Evolutionary conservation across 768 basidiomycete species (phyloP).

Genomic region (Boletus rex-veris): DNA sequence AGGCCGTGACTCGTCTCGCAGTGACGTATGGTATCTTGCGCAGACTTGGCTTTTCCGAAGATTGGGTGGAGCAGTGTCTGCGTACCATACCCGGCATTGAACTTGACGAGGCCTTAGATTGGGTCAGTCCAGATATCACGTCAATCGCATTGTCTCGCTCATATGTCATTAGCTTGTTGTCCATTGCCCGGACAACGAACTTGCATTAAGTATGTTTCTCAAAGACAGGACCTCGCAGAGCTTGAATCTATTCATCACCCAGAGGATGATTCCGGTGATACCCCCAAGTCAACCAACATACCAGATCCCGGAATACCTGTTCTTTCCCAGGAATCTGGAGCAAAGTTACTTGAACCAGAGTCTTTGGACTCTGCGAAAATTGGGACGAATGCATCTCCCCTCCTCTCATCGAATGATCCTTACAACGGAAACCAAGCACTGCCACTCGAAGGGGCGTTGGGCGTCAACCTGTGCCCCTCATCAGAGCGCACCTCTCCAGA

Average conservation of each 20-base stretch:
- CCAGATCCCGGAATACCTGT: conserved; percentile 1
- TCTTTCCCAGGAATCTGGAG: neutral
- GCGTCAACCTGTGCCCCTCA: conserved; percentile 11
- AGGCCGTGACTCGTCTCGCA: conserved; percentile 63
- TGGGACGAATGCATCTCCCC: conserved; percentile 40
- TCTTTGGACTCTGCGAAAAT: conserved; percentile 24
- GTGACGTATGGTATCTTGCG: conserved; percentile 79
- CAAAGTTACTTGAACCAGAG: neutral
- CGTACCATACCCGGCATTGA: conserved; percentile 59
- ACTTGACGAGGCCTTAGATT: conserved; percentile 86
- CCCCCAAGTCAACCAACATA: conserved; percentile 2
- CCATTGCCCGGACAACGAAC: conserved; percentile 59
- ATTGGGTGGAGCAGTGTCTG: conserved; percentile 69
- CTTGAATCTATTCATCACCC: conserved; percentile 1
- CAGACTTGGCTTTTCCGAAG: conserved; percentile 71
- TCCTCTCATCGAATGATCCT: conserved; percentile 32
- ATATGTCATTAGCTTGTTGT: conserved; percentile 53
- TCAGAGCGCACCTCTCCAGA: conserved; percentile 37
- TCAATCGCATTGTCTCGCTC: conserved; percentile 1
- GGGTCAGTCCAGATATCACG: conserved; percentile 52
- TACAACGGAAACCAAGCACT: neutral
- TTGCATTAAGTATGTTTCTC: conserved; percentile 35
- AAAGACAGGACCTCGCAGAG: neutral
- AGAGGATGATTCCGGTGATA: conserved; percentile 16
- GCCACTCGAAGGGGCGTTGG: conserved; percentile 2